Conservation (phyloP, 805 yeast genomes). For the Ogataea neopini region DNA sequence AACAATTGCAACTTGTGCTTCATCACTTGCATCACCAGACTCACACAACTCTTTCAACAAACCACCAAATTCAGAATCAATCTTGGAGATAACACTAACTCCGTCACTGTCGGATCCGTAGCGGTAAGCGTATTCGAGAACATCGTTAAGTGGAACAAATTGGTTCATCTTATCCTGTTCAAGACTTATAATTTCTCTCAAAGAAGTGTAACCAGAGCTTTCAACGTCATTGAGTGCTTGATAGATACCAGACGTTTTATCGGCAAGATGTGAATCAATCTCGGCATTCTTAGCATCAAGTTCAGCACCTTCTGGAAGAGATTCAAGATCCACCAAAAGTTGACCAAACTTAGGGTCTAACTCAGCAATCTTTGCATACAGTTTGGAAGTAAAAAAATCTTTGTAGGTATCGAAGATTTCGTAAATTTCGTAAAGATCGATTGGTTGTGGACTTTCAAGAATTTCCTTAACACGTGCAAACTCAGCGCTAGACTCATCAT, state of each 20-base stretch:
- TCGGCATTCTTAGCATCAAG: slow-evolving; percentile 22
- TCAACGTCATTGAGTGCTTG: slow-evolving; percentile 26
- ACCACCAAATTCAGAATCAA: slow-evolving; percentile 27
- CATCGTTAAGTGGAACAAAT: slow-evolving; percentile 25
- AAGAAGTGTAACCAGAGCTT: slow-evolving; percentile 15
- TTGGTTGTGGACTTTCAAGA: slow-evolving; percentile 6
- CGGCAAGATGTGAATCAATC: slow-evolving; percentile 21
- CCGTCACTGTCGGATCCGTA: slow-evolving; percentile 30
- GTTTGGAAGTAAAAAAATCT: slow-evolving; percentile 23
- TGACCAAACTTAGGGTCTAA: slow-evolving; percentile 28
- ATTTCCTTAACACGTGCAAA: slow-evolving; percentile 24
- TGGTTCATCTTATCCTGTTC: slow-evolving; percentile 26
- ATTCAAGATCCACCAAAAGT: slow-evolving; percentile 25
- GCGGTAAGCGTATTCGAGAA: slow-evolving; percentile 24
- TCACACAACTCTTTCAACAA: slow-evolving; percentile 12
- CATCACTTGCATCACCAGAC: slow-evolving; percentile 14
- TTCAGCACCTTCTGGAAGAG: slow-evolving; percentile 26
- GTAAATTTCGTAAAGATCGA: slow-evolving; percentile 2
- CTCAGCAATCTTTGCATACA: slow-evolving; percentile 19
- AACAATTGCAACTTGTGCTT: slow-evolving; percentile 20
- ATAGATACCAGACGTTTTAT: slow-evolving; percentile 21
- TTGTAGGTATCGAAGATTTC: slow-evolving; percentile 17
- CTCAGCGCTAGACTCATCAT: slow-evolving; percentile 22
- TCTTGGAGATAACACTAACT: slow-evolving; percentile 22
- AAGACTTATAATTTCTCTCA: slow-evolving; percentile 16